These are phyloP conservation scores for Cercospora zeina DNA, from an alignment of 2,329 filamentous ascomycete genomes.

Conservation along the genomic window DNA sequence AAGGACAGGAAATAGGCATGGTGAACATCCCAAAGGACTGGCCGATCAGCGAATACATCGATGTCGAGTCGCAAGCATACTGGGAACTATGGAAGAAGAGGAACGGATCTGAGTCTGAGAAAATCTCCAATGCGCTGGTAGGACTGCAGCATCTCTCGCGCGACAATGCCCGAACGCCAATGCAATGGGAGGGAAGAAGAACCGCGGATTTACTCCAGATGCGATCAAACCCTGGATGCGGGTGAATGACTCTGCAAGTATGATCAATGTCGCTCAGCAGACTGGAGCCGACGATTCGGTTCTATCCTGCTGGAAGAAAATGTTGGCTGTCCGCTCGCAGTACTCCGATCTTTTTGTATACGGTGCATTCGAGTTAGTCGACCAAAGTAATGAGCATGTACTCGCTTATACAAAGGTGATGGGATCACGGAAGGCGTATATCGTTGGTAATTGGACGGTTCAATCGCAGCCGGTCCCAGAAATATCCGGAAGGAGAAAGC, in stretches of 20 bases:
- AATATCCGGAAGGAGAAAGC: neutral
- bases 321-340: conserved; percentile 29
- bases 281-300: conserved; percentile 50
- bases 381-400: conserved; percentile 23
- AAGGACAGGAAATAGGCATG: conserved; percentile 67
- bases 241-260: conserved; percentile 12
- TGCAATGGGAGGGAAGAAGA: conserved; percentile 61
- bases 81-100: conserved; percentile 48
- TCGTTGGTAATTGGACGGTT: conserved; percentile 17
- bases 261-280: conserved; percentile 44
- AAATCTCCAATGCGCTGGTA: neutral
- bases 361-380: conserved; percentile 29
- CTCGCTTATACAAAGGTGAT: conserved; percentile 23
- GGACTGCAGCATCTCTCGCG: conserved; percentile 19
- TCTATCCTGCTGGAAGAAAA: conserved; percentile 59
- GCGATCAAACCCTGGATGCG: conserved; percentile 24
- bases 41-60: conserved; percentile 51
- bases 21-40: conserved; percentile 48
- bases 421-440: conserved; percentile 5
- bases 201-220: conserved; percentile 61
- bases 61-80: conserved; percentile 58
- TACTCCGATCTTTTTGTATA: conserved; percentile 30
- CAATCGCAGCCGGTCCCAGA: neutral
- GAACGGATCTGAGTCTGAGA: neutral
- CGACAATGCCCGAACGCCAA: conserved; percentile 60